A percentile compares a stretch with the other conserved stretches of the same genome.
Conservation (phyloP, 495 filamentous ascomycete species). For the Parathielavia appendiculata region DNA sequence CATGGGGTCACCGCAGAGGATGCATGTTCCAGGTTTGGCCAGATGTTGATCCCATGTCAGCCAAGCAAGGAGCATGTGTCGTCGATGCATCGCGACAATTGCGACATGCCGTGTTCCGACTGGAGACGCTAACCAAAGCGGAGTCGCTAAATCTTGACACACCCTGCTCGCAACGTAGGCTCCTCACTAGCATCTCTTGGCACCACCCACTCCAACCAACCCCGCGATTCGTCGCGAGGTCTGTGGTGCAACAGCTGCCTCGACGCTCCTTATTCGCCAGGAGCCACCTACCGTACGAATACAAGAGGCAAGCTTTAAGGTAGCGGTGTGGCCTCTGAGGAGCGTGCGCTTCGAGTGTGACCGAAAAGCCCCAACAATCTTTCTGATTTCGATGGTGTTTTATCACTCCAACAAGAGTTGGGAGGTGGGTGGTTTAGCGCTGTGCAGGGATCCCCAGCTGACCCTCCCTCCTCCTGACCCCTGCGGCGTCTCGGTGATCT, state of each 20-base stretch:
- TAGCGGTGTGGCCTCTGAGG: slow-evolving; percentile 12
- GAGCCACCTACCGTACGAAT: background rate
- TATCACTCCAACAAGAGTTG: background rate
- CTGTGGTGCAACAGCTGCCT: slow-evolving; percentile 3
- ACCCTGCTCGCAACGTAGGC: slow-evolving; percentile 5
- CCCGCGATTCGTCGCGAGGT: slow-evolving; percentile 20
- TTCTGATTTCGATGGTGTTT: background rate
- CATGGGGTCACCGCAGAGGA: slow-evolving; percentile 21
- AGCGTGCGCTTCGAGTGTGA: background rate
- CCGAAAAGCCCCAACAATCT: background rate
- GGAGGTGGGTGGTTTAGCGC: slow-evolving; percentile 13
- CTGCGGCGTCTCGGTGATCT: background rate
- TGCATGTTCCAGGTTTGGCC: too few relatives aligned
- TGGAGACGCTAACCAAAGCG: slow-evolving; percentile 3
- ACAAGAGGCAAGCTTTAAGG: slow-evolving; percentile 1
- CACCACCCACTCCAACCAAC: slow-evolving; percentile 13
- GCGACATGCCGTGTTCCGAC: slow-evolving; percentile 12
- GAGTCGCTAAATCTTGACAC: too few relatives aligned
- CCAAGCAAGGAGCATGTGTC: slow-evolving; percentile 3
- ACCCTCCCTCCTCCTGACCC: slow-evolving; percentile 7
- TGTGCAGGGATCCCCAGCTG: slow-evolving; percentile 17
- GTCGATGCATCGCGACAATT: background rate
- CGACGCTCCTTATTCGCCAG: slow-evolving; percentile 16
- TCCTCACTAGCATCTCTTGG: slow-evolving; percentile 16
- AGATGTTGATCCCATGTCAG: background rate